phyloP scores from a whole-genome alignment of 2,329 filamentous ascomycete species.

The Pseudocercospora musae region DNA sequence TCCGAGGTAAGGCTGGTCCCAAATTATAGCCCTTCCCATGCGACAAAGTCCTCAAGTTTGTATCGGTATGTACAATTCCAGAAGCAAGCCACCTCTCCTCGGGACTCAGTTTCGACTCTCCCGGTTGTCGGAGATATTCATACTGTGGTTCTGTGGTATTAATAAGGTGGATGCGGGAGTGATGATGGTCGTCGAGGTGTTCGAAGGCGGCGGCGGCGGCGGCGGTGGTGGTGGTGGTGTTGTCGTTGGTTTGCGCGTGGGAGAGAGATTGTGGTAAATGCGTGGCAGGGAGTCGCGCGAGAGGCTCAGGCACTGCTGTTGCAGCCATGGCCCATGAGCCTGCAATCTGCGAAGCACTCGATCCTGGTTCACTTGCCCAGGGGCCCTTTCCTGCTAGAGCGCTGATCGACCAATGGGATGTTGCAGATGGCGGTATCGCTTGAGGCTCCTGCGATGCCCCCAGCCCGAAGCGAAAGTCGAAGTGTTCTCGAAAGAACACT shows the following conservation, averaged over 20 bases:
- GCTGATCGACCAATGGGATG: neutral
- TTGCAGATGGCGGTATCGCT: neutral
- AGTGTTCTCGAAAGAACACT: conserved; percentile 1
- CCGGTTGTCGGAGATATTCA: neutral
- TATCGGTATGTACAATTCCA: conserved; percentile 6
- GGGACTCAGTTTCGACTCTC: conserved; percentile 1
- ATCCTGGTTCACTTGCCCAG: neutral
- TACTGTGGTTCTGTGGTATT: neutral
- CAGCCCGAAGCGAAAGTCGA: neutral
- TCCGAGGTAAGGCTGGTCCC: conserved; percentile 17
- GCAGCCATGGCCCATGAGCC: neutral
- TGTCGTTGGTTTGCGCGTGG: neutral
- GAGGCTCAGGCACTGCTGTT: neutral
- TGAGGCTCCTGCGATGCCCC: neutral
- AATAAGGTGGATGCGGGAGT: conserved; percentile 4
- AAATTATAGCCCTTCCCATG: conserved; percentile 9
- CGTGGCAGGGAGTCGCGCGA: conserved; percentile 4
- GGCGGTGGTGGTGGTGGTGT: too few species aligned
- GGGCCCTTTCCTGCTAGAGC: neutral
- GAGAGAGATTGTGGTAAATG: neutral
- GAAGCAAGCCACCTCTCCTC: conserved; percentile 2
- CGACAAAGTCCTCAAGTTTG: conserved; percentile 15
- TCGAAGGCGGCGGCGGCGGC: conserved; percentile 1
- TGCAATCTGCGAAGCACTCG: neutral
- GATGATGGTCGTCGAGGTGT: neutral